These are phyloP conservation scores for Nicotiana rustica DNA, from an alignment of 305 asterid species.

Conservation along the genomic window DNA sequence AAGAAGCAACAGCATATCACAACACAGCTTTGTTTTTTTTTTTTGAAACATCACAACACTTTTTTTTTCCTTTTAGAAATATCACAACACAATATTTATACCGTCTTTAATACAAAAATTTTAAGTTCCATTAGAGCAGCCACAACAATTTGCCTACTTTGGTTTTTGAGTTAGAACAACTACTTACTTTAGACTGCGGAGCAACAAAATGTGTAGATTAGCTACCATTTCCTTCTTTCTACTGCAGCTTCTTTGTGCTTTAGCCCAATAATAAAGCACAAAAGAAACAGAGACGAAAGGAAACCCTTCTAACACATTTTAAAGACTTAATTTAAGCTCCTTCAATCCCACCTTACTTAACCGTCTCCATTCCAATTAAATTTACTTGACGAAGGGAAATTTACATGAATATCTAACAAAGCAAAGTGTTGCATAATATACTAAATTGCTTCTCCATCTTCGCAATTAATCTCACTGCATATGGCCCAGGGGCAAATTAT, in stretches of 20 bases:
- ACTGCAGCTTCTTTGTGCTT: conserved; percentile 13
- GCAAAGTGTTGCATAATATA: too few species aligned
- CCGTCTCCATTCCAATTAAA: not conserved
- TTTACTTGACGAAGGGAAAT: conserved; percentile 18
- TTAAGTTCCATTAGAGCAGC: conserved; percentile 14
- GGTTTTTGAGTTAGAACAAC: not conserved
- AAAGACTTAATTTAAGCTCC: conserved; percentile 8
- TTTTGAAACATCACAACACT: too few species aligned
- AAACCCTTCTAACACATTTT: not conserved
- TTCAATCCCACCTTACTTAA: conserved; percentile 14
- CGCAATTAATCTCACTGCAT: too few species aligned
- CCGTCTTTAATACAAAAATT: not conserved
- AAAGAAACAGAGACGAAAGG: not conserved
- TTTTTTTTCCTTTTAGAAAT: too few species aligned
- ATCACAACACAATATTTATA: conserved; percentile 10
- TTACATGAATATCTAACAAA: too few species aligned
- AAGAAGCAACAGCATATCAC: too few species aligned
- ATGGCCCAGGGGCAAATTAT: too few species aligned
- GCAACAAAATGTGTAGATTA: conserved; percentile 21
- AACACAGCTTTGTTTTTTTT: too few species aligned
- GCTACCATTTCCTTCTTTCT: not conserved
- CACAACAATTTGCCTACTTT: conserved; percentile 7
- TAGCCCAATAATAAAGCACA: not conserved
- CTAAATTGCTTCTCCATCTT: too few species aligned
- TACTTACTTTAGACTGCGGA: not conserved